Evolutionary conservation across 108 stramenopile genomes (phyloP), one percentile per base, ranked within the genome.

Genomic region (Pseudonitzschia delicatissima): DNA sequence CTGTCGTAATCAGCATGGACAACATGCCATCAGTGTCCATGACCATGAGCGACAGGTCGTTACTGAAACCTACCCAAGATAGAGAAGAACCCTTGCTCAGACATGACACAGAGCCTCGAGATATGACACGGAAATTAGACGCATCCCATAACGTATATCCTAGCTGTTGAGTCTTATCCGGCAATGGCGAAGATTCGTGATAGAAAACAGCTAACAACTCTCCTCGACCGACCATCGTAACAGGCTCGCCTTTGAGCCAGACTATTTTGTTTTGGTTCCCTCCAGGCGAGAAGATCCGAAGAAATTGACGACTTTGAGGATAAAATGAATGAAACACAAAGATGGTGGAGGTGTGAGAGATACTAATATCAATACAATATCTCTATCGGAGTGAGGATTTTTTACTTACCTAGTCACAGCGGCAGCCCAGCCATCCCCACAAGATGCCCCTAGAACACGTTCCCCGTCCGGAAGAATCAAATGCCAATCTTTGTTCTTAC

Each of bases 11-110:
- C 27, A 88, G 79, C 91, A 93, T 90, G 27, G 87, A 88, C 31
- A 90, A 39, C 85, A 90, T 88, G 37, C 93, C 93, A 32, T 88
- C 86, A 2, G 69, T 72, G 39, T 91, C 93, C 85, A 89, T 86
- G 0, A 84, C 83, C 67, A 79, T 66, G 4, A 91, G 74, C 9
- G 87, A 79, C 34, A 66, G 73, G 8, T 84, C 85, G 57, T 84
- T 85, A 57, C 74, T 89, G 52, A 94, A 94, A 9, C 93, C 93
- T 13, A 74, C 77, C 90, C 93, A 94, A n/a, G 76, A 61, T 45
- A 94, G 57, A 8, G 78, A 69, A 0, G 86, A 77, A 17, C 86
- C 80, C 9, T 77, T 59, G 39, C 84, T 79, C 18, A 90, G 66
- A 29, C 82, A 86, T 0, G 87, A 87, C 20, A 85, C 64, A 2